A percentile compares a stretch with the other conserved stretches of the same genome.
Conservation (phyloP, 176 grass and related monocot genomes). For the Phoenix dactylifera region DNA sequence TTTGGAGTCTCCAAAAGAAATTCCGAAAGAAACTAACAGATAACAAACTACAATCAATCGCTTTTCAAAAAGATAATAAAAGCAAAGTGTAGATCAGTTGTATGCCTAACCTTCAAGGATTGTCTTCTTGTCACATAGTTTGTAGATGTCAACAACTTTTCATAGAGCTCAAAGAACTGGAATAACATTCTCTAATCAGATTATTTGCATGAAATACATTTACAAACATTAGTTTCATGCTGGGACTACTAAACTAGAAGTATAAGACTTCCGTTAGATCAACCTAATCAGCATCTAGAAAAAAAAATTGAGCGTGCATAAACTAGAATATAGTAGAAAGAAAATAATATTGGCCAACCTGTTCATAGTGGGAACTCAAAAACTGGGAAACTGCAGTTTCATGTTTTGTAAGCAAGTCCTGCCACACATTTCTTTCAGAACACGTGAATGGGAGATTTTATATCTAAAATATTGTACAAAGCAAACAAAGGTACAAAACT, state of each 20-base stretch:
- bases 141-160: slow-evolving; percentile 65
- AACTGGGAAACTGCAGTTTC: slow-evolving; percentile 71
- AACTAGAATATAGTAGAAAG: neutral
- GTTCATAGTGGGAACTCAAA: slow-evolving; percentile 66
- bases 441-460: neutral
- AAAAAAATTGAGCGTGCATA: no score
- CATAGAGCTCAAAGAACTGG: slow-evolving; percentile 97
- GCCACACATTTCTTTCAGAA: slow-evolving; percentile 27
- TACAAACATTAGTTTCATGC: slow-evolving; percentile 5
- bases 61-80: slow-evolving; percentile 10
- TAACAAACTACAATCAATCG: neutral
- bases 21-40: slow-evolving; percentile 82
- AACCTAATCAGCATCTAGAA: no score
- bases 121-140: slow-evolving; percentile 98
- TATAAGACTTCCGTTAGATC: neutral
- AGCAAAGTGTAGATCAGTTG: neutral
- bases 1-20: slow-evolving; percentile 88
- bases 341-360: slow-evolving; percentile 32
- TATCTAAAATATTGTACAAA: neutral
- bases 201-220: neutral
- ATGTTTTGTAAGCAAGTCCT: slow-evolving; percentile 98
- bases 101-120: slow-evolving; percentile 75
- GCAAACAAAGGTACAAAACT: neutral
- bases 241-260: neutral
- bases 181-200: slow-evolving; percentile 20